Conservation (phyloP, 163 green algal genomes). For the Picocystis sp. region DNA sequence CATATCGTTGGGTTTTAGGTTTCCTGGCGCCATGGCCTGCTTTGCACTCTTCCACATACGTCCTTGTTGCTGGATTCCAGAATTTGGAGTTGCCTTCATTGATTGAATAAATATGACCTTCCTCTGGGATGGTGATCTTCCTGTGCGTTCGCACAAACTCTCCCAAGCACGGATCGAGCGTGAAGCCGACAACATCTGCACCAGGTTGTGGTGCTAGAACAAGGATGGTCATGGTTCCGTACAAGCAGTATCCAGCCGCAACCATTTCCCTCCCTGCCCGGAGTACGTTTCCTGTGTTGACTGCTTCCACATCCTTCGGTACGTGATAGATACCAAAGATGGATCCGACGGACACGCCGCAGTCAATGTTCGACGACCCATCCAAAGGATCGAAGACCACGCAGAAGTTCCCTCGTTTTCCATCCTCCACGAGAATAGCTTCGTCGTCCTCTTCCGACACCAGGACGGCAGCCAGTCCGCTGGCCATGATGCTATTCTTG, state of each 20-base stretch:
- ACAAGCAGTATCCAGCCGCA: conserved; percentile 55
- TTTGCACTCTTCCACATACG: conserved; percentile 40
- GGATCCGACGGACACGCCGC: conserved; percentile 47
- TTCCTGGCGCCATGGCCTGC: conserved; percentile 15
- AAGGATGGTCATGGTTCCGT: conserved; percentile 36
- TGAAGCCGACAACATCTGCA: conserved; percentile 33
- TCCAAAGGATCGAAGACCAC: conserved; percentile 57
- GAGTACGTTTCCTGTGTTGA: not conserved
- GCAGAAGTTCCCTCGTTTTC: conserved; percentile 26
- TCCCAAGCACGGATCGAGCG: conserved; percentile 39
- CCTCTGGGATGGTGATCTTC: conserved; percentile 27
- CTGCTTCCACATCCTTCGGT: conserved; percentile 29
- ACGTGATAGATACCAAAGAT: conserved; percentile 54
- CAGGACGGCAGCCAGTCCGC: conserved; percentile 29
- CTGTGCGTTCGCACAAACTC: conserved; percentile 49
- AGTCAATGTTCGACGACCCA: conserved; percentile 57
- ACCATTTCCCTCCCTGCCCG: conserved; percentile 38
- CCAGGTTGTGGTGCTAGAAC: conserved; percentile 30
- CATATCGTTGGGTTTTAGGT: conserved; percentile 37
- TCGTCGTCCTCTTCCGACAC: conserved; percentile 17
- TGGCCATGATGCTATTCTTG: conserved; percentile 29
- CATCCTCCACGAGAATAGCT: conserved; percentile 15
- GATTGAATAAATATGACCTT: conserved; percentile 48
- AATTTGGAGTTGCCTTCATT: conserved; percentile 48
- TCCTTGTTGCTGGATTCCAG: conserved; percentile 34